phyloP scores from a whole-genome alignment of 2,329 filamentous ascomycete genomes.

The Calonectria pauciramosa region DNA sequence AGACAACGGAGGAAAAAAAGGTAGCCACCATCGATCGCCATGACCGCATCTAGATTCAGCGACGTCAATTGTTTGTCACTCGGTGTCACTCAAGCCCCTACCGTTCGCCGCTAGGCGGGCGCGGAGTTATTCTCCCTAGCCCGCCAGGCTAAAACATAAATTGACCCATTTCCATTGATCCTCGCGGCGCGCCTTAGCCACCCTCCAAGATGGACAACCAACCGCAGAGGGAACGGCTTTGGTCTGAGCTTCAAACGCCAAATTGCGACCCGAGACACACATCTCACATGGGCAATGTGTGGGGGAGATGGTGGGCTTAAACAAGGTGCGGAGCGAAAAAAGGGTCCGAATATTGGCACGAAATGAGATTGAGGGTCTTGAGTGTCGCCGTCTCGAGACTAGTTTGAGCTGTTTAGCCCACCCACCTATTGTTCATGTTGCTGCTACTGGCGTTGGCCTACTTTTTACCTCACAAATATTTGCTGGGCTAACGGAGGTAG shows the following conservation, averaged over 20 bases:
- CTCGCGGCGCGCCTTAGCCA: neutral
- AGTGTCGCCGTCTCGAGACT: neutral
- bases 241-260: constrained; percentile 25
- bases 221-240: neutral
- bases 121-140: neutral
- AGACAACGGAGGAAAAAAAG: neutral
- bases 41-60: neutral
- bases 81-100: neutral
- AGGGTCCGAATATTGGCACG: constrained; percentile 3
- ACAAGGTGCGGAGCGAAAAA: constrained; percentile 1
- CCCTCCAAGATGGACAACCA: neutral
- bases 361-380: constrained; percentile 20
- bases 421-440: neutral
- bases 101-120: neutral
- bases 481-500: neutral
- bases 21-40: neutral
- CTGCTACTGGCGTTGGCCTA: neutral
- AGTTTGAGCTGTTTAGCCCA: neutral
- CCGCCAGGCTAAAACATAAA: neutral
- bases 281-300: neutral
- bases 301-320: neutral
- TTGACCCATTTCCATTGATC: constrained; percentile 9
- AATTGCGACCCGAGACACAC: constrained; percentile 38
- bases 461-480: neutral
- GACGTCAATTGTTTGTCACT: neutral